Evolutionary conservation across 139 green algal genomes (phyloP), one percentile per base, ranked within the genome.

Genomic region (Micromonas pusilla): DNA sequence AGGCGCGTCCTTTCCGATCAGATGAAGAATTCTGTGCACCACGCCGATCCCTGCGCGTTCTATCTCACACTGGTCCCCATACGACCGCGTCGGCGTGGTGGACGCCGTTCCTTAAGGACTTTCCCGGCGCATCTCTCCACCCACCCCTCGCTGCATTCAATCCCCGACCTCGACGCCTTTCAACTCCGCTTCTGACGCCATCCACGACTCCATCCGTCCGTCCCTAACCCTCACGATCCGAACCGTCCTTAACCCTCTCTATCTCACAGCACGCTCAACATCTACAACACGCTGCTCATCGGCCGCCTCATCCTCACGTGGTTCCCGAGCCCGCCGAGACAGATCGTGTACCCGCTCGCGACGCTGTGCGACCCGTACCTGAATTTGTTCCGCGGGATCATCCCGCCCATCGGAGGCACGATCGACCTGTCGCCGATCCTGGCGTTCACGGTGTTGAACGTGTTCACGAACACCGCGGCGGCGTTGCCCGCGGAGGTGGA

Each of bases 241-340:
- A 25, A 66, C 78, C 31, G 6, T 68, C 1, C 39, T 53, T 64
- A 75, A n/a, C n/a, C n/a, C n/a, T n/a, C n/a, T n/a, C n/a, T n/a
- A n/a, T n/a, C n/a, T n/a, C n/a, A n/a, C n/a, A n/a, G 37, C 84
- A 93, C 91, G 74, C 65, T 85, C 30, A 91, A 88, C 78, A 85
- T 99, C 28, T 99, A 99, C 89, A 98, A 98, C 85, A 91, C 90
- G 21, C 87, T 93, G 3, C 88, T 99, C 34, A 92, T 99, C 53
- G 85, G 85, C 21, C 88, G 95, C 28, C 81, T 99, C 13, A 79
- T 99, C 52, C 86, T 99, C 6, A 98, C 95, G 0, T 99, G 95
- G 93, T 98, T 99, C 86, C 94, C 95, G 53, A 90, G 93, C 74
- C 83, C 92, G 0, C 94, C 94, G 16, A 68, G 81, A 20, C 78